These are phyloP conservation scores for Liquidambar formosana DNA, from an alignment of 164 flowering plant species.

Conservation along the genomic window DNA sequence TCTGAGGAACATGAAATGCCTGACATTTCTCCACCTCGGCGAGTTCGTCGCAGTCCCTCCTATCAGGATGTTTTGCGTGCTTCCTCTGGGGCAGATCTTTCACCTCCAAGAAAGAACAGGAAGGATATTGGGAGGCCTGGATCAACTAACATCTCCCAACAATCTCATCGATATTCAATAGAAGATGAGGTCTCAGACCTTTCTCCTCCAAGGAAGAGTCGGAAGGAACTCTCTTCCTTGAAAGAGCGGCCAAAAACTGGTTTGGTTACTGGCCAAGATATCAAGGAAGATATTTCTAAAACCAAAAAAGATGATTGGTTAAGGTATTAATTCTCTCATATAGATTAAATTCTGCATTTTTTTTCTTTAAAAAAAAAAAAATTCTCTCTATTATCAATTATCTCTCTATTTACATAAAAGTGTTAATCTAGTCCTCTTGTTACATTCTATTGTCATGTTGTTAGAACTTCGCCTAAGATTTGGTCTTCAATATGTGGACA, in stretches of 20 bases:
- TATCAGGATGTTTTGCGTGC: conserved; percentile 5
- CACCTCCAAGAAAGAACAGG: conserved; percentile 50
- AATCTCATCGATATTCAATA: conserved; percentile 2
- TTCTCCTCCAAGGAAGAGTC: conserved; percentile 71
- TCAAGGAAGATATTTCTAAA: conserved; percentile 54
- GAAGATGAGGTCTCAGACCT: conserved; percentile 32
- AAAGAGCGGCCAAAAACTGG: conserved; percentile 62
- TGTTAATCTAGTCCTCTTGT: too few relatives aligned
- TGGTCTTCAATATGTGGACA: too few relatives aligned
- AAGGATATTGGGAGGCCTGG: conserved; percentile 18
- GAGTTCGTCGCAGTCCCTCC: conserved; percentile 14
- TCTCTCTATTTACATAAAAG: too few relatives aligned
- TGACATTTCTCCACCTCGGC: conserved; percentile 23
- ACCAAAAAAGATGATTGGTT: conserved; percentile 51
- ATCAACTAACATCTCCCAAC: conserved; percentile 27
- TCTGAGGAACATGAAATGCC: conserved; percentile 8
- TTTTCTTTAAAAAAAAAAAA: too few relatives aligned
- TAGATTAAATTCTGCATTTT: background rate
- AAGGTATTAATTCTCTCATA: conserved; percentile 40
- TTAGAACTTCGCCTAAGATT: too few relatives aligned
- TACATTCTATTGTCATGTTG: too few relatives aligned
- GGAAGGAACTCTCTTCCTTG: conserved; percentile 26
- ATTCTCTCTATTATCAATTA: too few relatives aligned
- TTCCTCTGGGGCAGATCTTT: conserved; percentile 30
- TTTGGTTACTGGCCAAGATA: conserved; percentile 60